Evolutionary conservation across 768 basidiomycete genomes (phyloP).

Genomic region (Peribolospora baueri): DNA sequence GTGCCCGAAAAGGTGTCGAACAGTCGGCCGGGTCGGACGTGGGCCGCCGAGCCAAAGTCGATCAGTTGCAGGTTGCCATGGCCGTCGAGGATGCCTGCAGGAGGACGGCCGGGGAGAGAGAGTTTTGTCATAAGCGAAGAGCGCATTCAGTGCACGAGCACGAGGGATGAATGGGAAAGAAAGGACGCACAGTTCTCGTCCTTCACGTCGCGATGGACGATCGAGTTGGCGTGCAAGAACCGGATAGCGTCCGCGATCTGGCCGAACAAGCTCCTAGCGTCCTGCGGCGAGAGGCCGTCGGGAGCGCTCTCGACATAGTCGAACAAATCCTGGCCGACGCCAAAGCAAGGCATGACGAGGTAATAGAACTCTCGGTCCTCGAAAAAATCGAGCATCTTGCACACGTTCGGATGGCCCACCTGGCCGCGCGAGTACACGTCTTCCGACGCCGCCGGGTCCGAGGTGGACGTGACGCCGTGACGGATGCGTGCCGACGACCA

Average conservation of each 20-base stretch:
- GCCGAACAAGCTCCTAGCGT: conserved; percentile 61
- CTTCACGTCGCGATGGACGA: conserved; percentile 95
- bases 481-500: neutral
- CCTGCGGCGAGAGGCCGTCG: conserved; percentile 48
- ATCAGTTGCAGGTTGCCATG: conserved; percentile 70
- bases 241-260: conserved; percentile 68
- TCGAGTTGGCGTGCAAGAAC: conserved; percentile 75
- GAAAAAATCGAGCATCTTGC: conserved; percentile 83
- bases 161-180: neutral
- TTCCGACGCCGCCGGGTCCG: no score
- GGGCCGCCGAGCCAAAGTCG: conserved; percentile 63
- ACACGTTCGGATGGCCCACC: conserved; percentile 87
- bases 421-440: conserved; percentile 9
- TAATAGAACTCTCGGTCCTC: conserved; percentile 94
- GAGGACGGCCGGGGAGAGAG: conserved; percentile 31
- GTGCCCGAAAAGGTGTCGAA: conserved; percentile 26
- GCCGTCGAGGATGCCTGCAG: conserved; percentile 24
- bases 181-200: conserved; percentile 47
- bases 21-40: conserved; percentile 22
- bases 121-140: no score
- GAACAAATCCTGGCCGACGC: conserved; percentile 50
- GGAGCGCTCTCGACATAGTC: conserved; percentile 81
- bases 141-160: neutral
- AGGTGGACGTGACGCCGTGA: neutral
- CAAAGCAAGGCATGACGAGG: conserved; percentile 44